Evolutionary conservation across 805 yeast species (phyloP).

Genomic region (Scheffersomyces amazonensis): DNA sequence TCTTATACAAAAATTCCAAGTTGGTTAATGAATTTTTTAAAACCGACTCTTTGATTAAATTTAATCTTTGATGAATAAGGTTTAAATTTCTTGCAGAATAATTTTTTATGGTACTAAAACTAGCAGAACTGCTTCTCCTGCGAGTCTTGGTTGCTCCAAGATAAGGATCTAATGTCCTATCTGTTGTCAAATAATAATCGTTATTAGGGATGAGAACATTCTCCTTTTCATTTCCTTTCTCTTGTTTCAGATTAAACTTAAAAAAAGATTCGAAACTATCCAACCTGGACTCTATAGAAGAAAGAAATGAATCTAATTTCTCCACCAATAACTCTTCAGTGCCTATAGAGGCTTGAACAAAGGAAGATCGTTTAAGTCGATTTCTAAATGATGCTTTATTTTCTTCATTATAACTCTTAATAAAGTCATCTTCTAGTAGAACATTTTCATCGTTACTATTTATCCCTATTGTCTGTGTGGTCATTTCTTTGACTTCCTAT

Average conservation of each 20-base stretch:
- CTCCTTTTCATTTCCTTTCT: not conserved
- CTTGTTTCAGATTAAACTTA: slow-evolving; percentile 14
- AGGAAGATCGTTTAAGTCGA: not conserved
- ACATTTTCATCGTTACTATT: not conserved
- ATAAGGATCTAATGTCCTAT: not conserved
- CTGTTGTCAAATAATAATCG: slow-evolving; percentile 1
- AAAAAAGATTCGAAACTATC: slow-evolving; percentile 40
- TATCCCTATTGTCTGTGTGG: not conserved
- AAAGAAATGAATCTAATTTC: slow-evolving; percentile 36
- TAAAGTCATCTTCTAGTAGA: not conserved
- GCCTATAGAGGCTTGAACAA: slow-evolving; percentile 5
- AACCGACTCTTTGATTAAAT: slow-evolving; percentile 33
- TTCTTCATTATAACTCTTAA: not conserved
- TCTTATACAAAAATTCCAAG: slow-evolving; percentile 35
- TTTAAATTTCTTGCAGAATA: slow-evolving; percentile 32
- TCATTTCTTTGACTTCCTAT: not conserved
- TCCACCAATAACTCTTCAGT: slow-evolving; percentile 42
- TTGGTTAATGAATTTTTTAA: slow-evolving; percentile 35
- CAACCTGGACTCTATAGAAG: slow-evolving; percentile 40
- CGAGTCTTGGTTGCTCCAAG: not conserved
- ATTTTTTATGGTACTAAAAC: slow-evolving; percentile 23
- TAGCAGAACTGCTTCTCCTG: slow-evolving; percentile 27
- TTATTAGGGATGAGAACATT: not conserved
- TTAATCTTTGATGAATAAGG: slow-evolving; percentile 33
- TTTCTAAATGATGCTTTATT: not conserved